Conservation (phyloP, 192 early-diverging fungal species). For the Coemansia aciculifera region DNA sequence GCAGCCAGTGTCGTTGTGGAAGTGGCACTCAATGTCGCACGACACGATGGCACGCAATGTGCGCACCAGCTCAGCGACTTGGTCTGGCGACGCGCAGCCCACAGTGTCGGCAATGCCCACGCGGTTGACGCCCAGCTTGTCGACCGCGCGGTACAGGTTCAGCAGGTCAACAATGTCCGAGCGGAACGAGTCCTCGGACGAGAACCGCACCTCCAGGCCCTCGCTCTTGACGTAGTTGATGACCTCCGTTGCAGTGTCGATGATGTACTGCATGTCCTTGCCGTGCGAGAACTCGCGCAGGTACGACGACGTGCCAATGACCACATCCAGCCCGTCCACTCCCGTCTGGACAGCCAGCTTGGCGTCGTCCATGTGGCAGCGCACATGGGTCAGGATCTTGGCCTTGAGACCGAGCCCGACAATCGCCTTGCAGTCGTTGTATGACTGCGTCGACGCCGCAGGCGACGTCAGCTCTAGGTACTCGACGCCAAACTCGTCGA, state of each 20-base stretch:
- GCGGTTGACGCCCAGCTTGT: conserved; percentile 97
- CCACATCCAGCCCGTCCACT: conserved; percentile 95
- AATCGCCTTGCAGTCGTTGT: conserved; percentile 88
- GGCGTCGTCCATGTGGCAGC: conserved; percentile 99
- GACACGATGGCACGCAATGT: conserved; percentile 93
- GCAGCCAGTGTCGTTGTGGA: conserved; percentile 99
- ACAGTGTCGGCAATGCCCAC: conserved; percentile 99
- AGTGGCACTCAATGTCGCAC: conserved; percentile 99
- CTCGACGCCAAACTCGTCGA: conserved; percentile 97
- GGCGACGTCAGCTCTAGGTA: conserved; percentile 98
- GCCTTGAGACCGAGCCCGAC: conserved; percentile 92
- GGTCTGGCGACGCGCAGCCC: conserved; percentile 95
- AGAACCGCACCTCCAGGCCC: conserved; percentile 97
- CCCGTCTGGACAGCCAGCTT: conserved; percentile 95
- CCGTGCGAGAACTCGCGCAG: conserved; percentile 98
- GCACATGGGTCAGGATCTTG: conserved; percentile 95
- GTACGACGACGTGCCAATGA: conserved; percentile 96
- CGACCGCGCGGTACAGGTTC: conserved; percentile 93
- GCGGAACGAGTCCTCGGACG: conserved; percentile 97
- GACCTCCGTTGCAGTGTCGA: conserved; percentile 93
- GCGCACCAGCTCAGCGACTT: conserved; percentile 96
- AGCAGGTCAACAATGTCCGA: conserved; percentile 95
- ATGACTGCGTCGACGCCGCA: conserved; percentile 95
- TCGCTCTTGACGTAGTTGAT: conserved; percentile 94
- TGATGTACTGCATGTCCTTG: conserved; percentile 98